Percentiles rank a stretch among this genome's conserved stretches.
Evolutionary conservation across 345 rosid species (phyloP).

Genomic region (Gossypium longicalyx): DNA sequence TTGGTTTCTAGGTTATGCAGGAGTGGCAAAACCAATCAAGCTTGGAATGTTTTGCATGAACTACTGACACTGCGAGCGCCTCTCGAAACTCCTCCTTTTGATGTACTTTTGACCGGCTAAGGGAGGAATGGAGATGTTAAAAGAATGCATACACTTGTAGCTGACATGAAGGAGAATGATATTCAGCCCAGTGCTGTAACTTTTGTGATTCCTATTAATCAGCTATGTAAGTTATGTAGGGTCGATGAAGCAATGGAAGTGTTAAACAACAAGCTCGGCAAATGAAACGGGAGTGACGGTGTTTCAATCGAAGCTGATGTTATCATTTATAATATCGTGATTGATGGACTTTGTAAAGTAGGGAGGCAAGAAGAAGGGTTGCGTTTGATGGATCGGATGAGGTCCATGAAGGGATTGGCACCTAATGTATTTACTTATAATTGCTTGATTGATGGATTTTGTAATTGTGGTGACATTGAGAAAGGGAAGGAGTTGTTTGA

Average conservation of each 20-base stretch:
- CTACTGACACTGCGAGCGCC: constrained; percentile 42
- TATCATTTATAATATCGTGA: constrained; percentile 57
- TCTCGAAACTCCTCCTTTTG: constrained; percentile 43
- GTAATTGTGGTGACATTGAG: constrained; percentile 59
- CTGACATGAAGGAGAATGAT: constrained; percentile 51
- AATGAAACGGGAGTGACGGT: constrained; percentile 28
- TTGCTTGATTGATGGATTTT: constrained; percentile 69
- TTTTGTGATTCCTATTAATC: constrained; percentile 60
- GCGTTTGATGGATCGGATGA: constrained; percentile 50
- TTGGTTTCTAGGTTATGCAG: constrained; percentile 27
- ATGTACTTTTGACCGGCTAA: constrained; percentile 54
- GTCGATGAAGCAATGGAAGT: constrained; percentile 61
- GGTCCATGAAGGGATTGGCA: constrained; percentile 30
- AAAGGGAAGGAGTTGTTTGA: constrained; percentile 48
- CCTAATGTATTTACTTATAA: constrained; percentile 61
- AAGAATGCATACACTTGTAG: constrained; percentile 50
- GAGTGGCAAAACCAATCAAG: constrained; percentile 20
- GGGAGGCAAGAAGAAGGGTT: constrained; percentile 80
- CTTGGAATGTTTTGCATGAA: constrained; percentile 42
- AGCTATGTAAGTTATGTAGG: constrained; percentile 53
- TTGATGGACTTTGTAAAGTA: constrained; percentile 69
- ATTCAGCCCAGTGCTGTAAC: constrained; percentile 56
- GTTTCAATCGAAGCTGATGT: constrained; percentile 52
- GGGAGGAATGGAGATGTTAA: constrained; percentile 41
- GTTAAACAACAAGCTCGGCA: constrained; percentile 44